phyloP scores from a whole-genome alignment of 495 filamentous ascomycete genomes.

The Sphaerosporella brunnea region DNA sequence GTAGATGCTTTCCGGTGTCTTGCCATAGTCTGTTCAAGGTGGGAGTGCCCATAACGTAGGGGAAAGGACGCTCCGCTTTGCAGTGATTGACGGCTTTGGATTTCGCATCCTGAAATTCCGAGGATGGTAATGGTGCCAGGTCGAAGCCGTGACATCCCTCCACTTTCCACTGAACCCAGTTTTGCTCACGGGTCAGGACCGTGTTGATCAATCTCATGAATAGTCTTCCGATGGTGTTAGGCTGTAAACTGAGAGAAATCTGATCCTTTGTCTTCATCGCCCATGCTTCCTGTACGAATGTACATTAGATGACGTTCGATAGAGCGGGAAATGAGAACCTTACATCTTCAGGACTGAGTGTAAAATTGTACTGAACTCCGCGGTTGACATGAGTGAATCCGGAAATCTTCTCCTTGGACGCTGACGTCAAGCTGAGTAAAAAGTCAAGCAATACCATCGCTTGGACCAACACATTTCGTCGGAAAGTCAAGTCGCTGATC shows the following conservation, averaged over 20 bases:
- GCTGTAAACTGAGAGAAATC: conserved; percentile 63
- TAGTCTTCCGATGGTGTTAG: conserved; percentile 65
- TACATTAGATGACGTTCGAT: no score
- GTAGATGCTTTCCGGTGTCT: conserved; percentile 30
- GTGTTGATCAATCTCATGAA: conserved; percentile 95
- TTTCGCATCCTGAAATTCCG: conserved; percentile 49
- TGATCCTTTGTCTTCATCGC: conserved; percentile 47
- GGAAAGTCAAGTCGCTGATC: conserved; percentile 85
- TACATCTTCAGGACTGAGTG: conserved; percentile 64
- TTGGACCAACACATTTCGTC: conserved; percentile 84
- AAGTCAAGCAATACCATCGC: conserved; percentile 87
- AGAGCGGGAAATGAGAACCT: conserved; percentile 25
- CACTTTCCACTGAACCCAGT: conserved; percentile 96
- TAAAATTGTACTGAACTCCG: conserved; percentile 66
- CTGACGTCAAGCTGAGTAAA: conserved; percentile 68
- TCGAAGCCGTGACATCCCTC: conserved; percentile 81
- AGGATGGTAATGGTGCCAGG: conserved; percentile 44
- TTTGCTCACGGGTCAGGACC: conserved; percentile 83
- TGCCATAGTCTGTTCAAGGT: conserved; percentile 62
- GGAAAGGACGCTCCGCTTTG: conserved; percentile 45
- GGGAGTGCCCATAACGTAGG: conserved; percentile 50
- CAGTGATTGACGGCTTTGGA: conserved; percentile 44
- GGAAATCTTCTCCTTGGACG: conserved; percentile 57
- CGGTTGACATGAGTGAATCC: conserved; percentile 50
- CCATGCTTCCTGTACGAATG: conserved; percentile 67